These are phyloP conservation scores for Veloboletus limbatus DNA, from an alignment of 1,284 basidiomycete species.

Conservation along the genomic window DNA sequence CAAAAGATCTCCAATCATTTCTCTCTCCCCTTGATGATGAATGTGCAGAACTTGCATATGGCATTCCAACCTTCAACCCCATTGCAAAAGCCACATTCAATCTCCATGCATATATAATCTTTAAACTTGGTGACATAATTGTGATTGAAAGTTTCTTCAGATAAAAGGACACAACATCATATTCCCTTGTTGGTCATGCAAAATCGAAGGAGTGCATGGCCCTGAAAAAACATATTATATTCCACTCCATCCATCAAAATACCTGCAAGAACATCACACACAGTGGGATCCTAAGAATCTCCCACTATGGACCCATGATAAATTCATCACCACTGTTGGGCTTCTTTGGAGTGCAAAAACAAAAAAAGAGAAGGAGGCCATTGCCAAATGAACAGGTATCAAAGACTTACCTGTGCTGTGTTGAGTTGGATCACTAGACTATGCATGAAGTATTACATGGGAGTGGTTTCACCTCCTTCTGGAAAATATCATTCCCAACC, in stretches of 20 bases:
- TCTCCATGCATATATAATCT: not conserved
- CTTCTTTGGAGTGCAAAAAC: not conserved
- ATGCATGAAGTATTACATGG: slow-evolving; percentile 22
- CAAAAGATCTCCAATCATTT: not conserved
- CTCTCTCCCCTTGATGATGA: not conserved
- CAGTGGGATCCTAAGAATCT: not conserved
- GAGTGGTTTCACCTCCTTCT: slow-evolving; percentile 36
- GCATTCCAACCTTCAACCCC: not conserved
- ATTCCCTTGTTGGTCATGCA: not conserved
- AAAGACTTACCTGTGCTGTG: slow-evolving; percentile 16
- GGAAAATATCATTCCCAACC: slow-evolving; percentile 24
- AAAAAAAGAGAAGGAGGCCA: slow-evolving; percentile 10
- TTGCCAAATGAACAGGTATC: slow-evolving; percentile 28
- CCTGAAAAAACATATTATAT: not conserved
- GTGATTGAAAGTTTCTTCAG: not conserved
- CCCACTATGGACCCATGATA: not conserved
- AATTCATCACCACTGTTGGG: not conserved
- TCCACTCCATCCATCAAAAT: not conserved
- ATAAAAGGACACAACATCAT: not conserved
- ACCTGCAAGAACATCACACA: not conserved
- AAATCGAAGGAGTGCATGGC: not conserved
- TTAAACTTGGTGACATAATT: not conserved
- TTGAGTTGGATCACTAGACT: slow-evolving; percentile 23
- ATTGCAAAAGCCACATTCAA: not conserved
- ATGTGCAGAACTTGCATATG: not conserved